Conservation (phyloP, 2,329 filamentous ascomycete species). For the Nakataea oryzae region DNA sequence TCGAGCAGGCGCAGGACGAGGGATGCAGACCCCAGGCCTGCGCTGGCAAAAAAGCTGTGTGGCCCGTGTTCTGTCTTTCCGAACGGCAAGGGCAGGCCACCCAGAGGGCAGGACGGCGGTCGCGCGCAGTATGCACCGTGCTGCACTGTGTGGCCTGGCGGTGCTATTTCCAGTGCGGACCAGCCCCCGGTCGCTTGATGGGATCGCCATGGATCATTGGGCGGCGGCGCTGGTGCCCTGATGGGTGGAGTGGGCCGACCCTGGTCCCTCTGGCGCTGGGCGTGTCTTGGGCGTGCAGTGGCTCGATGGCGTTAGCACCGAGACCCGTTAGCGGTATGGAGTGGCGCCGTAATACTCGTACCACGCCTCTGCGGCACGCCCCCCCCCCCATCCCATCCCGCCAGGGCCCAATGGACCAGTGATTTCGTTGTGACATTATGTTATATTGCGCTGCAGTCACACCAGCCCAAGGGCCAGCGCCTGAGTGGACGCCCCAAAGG, state of each 20-base stretch:
- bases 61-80: constrained; percentile 1
- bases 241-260: background rate
- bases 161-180: constrained; percentile 3
- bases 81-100: background rate
- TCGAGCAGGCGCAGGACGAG: background rate
- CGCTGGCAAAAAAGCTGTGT: background rate
- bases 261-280: background rate
- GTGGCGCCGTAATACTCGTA: background rate
- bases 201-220: background rate
- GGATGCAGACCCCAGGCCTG: background rate
- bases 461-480: background rate
- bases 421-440: background rate
- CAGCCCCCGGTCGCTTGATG: background rate
- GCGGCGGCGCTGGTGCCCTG: background rate
- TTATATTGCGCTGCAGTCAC: background rate
- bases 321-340: background rate
- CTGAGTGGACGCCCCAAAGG: background rate
- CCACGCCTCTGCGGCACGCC: no score
- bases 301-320: background rate
- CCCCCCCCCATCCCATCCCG: background rate
- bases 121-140: background rate
- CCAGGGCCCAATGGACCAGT: background rate
- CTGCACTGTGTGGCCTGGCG: background rate
- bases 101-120: no score
- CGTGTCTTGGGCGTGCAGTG: background rate